Evolutionary conservation across 2,329 filamentous ascomycete genomes (phyloP).

Genomic region (Alternaria brassicae): DNA sequence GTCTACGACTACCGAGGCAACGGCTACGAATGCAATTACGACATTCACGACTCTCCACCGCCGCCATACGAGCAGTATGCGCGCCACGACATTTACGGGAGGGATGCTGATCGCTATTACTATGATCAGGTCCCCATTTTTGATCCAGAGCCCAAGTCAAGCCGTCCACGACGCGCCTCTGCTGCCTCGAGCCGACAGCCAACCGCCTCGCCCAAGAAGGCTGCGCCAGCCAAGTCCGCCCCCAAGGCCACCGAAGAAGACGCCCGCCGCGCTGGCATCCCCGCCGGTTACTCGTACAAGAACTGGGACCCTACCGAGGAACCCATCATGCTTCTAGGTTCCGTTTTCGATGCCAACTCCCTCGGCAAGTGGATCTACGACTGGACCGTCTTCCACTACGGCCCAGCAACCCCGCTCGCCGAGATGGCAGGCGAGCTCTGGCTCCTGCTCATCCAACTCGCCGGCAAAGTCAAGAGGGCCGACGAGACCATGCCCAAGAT

Average conservation of each 20-base stretch:
- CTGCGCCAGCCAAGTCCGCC: slow-evolving; percentile 43
- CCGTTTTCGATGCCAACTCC: slow-evolving; percentile 96
- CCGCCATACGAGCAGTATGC: slow-evolving; percentile 59
- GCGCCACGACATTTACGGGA: slow-evolving; percentile 61
- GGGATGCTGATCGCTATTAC: slow-evolving; percentile 61
- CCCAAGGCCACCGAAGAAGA: slow-evolving; percentile 69
- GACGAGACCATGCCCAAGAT: slow-evolving; percentile 79
- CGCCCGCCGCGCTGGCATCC: slow-evolving; percentile 71
- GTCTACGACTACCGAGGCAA: slow-evolving; percentile 61
- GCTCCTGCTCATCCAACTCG: slow-evolving; percentile 91
- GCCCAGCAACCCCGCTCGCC: slow-evolving; percentile 80
- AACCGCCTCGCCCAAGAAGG: slow-evolving; percentile 46
- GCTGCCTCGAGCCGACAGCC: slow-evolving; percentile 58
- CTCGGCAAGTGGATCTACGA: slow-evolving; percentile 99
- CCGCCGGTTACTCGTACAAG: slow-evolving; percentile 90
- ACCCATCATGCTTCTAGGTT: slow-evolving; percentile 91
- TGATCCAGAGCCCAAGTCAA: slow-evolving; percentile 53
- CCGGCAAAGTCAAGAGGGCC: slow-evolving; percentile 90
- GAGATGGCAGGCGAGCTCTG: slow-evolving; percentile 95
- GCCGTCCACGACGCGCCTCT: slow-evolving; percentile 62
- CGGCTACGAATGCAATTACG: slow-evolving; percentile 57
- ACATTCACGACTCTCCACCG: slow-evolving; percentile 55
- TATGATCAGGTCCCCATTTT: slow-evolving; percentile 59
- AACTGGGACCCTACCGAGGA: slow-evolving; percentile 97
- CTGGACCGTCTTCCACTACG: slow-evolving; percentile 94